Evolutionary conservation across 2,329 filamentous ascomycete genomes (phyloP).

Genomic region (Aspergillus intermedius): DNA sequence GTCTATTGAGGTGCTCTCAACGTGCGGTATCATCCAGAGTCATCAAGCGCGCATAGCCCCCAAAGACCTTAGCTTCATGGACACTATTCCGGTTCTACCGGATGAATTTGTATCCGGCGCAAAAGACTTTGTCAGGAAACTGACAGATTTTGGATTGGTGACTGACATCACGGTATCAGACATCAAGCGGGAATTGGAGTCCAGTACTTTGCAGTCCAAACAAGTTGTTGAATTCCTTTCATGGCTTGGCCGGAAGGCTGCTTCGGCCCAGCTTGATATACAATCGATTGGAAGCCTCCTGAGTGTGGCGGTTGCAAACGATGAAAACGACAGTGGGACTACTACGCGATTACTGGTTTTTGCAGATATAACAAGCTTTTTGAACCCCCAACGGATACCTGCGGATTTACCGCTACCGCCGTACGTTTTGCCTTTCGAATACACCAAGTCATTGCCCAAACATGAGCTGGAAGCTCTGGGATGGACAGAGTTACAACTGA

Average conservation of each 20-base stretch:
- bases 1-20: conserved; percentile 82
- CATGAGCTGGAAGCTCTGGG: conserved; percentile 71
- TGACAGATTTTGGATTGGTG: conserved; percentile 81
- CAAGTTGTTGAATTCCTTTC: conserved; percentile 78
- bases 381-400: conserved; percentile 72
- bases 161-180: conserved; percentile 80
- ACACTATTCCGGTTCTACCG: conserved; percentile 80
- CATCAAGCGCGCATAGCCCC: conserved; percentile 70
- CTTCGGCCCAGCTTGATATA: conserved; percentile 64
- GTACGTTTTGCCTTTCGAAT: conserved; percentile 75
- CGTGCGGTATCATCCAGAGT: conserved; percentile 77
- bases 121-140: conserved; percentile 67
- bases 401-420: conserved; percentile 73
- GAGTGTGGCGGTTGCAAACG: conserved; percentile 57
- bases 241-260: conserved; percentile 71
- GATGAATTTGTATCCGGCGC: conserved; percentile 63
- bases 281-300: conserved; percentile 64
- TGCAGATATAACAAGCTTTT: conserved; percentile 65
- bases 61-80: conserved; percentile 69
- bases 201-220: conserved; percentile 68
- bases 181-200: conserved; percentile 74
- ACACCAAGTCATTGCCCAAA: conserved; percentile 63
- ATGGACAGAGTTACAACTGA: conserved; percentile 77
- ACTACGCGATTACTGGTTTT: conserved; percentile 69
- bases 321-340: conserved; percentile 52